A percentile compares a stretch with the other conserved stretches of the same genome.
phyloP scores from a whole-genome alignment of 768 basidiomycete species.

The Boletus reticulatus region DNA sequence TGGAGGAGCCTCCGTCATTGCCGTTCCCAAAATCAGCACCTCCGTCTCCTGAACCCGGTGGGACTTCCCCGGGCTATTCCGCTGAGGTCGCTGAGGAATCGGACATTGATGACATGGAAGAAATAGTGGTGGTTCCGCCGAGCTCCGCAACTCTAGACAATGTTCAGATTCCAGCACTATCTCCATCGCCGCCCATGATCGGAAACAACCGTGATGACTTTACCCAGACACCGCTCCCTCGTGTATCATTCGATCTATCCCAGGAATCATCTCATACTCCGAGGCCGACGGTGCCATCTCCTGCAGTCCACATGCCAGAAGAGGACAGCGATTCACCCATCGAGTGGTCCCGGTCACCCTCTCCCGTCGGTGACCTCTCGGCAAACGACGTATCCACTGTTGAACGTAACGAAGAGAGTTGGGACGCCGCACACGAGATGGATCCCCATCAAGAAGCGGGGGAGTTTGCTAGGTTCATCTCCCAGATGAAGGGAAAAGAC shows the following conservation, averaged over 20 bases:
- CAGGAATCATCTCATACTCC: conserved; percentile 8
- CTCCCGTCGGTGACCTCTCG: conserved; percentile 20
- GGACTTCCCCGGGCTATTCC: background rate
- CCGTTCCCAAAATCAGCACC: conserved; percentile 1
- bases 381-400: conserved; percentile 9
- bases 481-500: conserved; percentile 86
- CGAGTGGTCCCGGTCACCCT: conserved; percentile 42
- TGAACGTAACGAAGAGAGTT: conserved; percentile 43
- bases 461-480: conserved; percentile 90
- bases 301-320: conserved; percentile 2
- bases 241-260: conserved; percentile 3
- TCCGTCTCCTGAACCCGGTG: background rate
- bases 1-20: conserved; percentile 4
- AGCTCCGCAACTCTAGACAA: background rate
- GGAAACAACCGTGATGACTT: conserved; percentile 13
- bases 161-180: conserved; percentile 3
- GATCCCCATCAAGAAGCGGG: conserved; percentile 75
- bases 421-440: conserved; percentile 88
- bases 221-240: background rate
- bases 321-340: conserved; percentile 25
- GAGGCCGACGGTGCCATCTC: conserved; percentile 1
- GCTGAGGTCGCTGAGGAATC: conserved; percentile 5
- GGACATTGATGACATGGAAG: conserved; percentile 40
- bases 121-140: conserved; percentile 18
- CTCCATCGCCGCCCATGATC: conserved; percentile 13